phyloP scores from a whole-genome alignment of 2,329 filamentous ascomycete species.

The Colletotrichum noveboracense region DNA sequence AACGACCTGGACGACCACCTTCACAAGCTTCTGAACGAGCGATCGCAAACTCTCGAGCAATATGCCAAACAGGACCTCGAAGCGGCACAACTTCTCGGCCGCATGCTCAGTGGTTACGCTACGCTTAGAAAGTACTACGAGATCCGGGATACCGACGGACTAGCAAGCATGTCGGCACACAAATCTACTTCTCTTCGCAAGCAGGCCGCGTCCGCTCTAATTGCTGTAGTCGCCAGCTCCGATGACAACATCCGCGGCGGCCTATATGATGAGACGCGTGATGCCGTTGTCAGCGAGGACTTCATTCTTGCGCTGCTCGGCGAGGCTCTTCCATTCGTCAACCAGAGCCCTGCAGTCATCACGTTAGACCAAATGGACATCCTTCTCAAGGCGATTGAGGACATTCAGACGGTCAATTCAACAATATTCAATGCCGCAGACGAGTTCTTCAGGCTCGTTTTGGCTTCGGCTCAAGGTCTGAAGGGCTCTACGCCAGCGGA shows the following conservation, averaged over 20 bases:
- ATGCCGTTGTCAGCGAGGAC: conserved; percentile 87
- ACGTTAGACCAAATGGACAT: conserved; percentile 75
- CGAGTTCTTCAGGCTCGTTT: conserved; percentile 77
- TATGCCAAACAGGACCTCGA: conserved; percentile 79
- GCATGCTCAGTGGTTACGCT: conserved; percentile 89
- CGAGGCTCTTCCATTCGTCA: conserved; percentile 80
- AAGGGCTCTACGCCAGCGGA: conserved; percentile 69
- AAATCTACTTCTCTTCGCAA: conserved; percentile 66
- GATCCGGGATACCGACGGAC: conserved; percentile 67
- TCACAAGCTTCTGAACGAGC: conserved; percentile 70
- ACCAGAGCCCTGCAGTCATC: conserved; percentile 60
- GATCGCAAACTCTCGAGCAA: conserved; percentile 72
- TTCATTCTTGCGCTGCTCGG: conserved; percentile 84
- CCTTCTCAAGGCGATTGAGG: conserved; percentile 79
- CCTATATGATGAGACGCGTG: conserved; percentile 80
- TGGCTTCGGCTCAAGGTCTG: conserved; percentile 70
- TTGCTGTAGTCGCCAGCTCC: conserved; percentile 84
- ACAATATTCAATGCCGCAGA: conserved; percentile 77
- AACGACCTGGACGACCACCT: conserved; percentile 77
- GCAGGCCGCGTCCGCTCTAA: conserved; percentile 74
- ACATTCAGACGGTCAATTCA: conserved; percentile 76
- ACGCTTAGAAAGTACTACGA: conserved; percentile 91
- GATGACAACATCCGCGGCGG: conserved; percentile 92
- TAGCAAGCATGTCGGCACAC: conserved; percentile 31
- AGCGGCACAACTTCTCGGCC: conserved; percentile 82